Evolutionary conservation across 2,329 filamentous ascomycete species (phyloP), one percentile per base, ranked within the genome.

Genomic region (Colletotrichum sojae): DNA sequence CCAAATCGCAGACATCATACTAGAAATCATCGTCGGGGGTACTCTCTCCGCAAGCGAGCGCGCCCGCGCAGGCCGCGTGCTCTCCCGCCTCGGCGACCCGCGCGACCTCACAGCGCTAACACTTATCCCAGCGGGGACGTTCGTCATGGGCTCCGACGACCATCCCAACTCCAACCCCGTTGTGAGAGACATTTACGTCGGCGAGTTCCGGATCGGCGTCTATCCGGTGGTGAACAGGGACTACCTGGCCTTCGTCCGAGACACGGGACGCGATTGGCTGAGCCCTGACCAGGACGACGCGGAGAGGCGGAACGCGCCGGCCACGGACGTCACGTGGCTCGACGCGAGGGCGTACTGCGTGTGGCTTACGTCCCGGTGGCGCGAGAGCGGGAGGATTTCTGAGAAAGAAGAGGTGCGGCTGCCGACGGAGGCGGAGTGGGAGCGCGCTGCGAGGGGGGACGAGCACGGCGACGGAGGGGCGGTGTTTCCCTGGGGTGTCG

Each of bases 291-390:
- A 43, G 12, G 16, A 6, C 16, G 52, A 63, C 22, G 45, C 36
- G 16, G 64, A 63, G 10, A 43, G 52, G 27, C 13, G 13, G 4
- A 57, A 57, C 16, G 25, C 59, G 10, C 64, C 64, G n/a, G 64
- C 59, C 3, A 67, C 59, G 4, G 64, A 63, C n/a, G 45, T 63
- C 16, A 67, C 64, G 6, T 63, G 64, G 64, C 36, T 52, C 13
- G 52, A 63, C 8, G 52, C 64, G 5, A 27, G 45, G 25, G 64
- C 22, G 5, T 67, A 67, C 39, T 67, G 64, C 18, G 13, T 15
- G 13, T 67, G 64, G 64, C 31, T 67, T 6, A 67, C 64, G 6
- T 13, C 8, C 0, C 45, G 18, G 2, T 67, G 64, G 59, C 59
- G 52, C 12, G 2, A 0, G 5, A 63, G 9, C 5, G 45, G 60